These are phyloP conservation scores for Piper betle DNA, from an alignment of 164 flowering plant genomes.

Conservation along the genomic window DNA sequence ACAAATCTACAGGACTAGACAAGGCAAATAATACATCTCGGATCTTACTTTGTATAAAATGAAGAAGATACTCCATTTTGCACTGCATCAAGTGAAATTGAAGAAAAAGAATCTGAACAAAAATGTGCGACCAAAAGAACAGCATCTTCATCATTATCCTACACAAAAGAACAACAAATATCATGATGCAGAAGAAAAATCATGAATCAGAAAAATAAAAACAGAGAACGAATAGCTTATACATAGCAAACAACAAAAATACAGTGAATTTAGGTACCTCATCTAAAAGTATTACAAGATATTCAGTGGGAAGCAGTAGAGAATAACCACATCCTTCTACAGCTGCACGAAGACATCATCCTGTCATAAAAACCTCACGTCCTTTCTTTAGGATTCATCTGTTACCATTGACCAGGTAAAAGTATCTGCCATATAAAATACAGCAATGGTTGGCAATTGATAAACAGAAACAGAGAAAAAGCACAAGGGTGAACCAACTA, in stretches of 20 bases:
- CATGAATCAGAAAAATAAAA: background rate
- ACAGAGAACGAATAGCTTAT: background rate
- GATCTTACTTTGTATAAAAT: conserved; percentile 59
- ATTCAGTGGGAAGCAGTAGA: conserved; percentile 89
- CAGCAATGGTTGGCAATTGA: background rate
- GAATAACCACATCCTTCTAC: conserved; percentile 44
- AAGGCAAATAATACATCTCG: background rate
- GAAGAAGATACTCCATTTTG: conserved; percentile 55
- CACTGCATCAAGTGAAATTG: conserved; percentile 53
- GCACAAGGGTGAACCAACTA: background rate
- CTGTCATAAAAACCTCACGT: conserved; percentile 73
- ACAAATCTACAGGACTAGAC: background rate
- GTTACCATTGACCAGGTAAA: conserved; percentile 45
- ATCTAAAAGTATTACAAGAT: conserved; percentile 65
- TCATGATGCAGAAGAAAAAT: background rate
- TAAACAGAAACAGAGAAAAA: background rate
- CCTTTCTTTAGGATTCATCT: conserved; percentile 70
- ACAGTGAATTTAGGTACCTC: conserved; percentile 37
- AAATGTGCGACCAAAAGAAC: conserved; percentile 88
- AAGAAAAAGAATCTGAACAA: conserved; percentile 82
- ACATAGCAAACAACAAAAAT: background rate
- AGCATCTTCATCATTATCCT: conserved; percentile 94
- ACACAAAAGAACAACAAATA: background rate
- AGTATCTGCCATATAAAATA: conserved; percentile 37
- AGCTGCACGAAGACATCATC: conserved; percentile 68